A percentile compares a stretch with the other conserved stretches of the same genome.
Evolutionary conservation across 2,329 filamentous ascomycete genomes (phyloP).

Genomic region (Diplodia mutila): DNA sequence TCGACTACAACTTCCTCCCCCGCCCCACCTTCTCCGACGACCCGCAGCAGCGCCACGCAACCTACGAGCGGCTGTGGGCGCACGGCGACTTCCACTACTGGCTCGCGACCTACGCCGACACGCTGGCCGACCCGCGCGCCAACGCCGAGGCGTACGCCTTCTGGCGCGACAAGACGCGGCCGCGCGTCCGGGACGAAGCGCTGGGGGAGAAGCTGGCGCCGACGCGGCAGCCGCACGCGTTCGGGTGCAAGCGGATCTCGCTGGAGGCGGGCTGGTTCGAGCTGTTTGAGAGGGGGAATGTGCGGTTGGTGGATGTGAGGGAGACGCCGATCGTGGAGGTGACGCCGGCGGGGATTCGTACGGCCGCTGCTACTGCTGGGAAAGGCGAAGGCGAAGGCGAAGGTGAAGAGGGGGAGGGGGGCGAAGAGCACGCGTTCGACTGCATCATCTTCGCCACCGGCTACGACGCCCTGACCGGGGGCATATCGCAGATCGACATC

Average conservation of each 20-base stretch:
- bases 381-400: too few relatives aligned
- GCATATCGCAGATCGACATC: conserved; percentile 43
- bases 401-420: conserved; percentile 29
- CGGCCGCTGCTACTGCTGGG: conserved; percentile 30
- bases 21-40: conserved; percentile 29
- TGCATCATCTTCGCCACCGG: conserved; percentile 54
- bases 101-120: conserved; percentile 34
- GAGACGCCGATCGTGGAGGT: conserved; percentile 49
- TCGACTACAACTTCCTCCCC: conserved; percentile 32
- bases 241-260: conserved; percentile 31
- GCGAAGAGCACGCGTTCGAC: conserved; percentile 56
- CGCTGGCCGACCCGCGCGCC: conserved; percentile 31
- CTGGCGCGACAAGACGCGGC: conserved; percentile 33
- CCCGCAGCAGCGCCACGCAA: conserved; percentile 26
- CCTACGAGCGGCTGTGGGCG: conserved; percentile 27
- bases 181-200: conserved; percentile 30
- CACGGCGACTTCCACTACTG: conserved; percentile 37
- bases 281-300: conserved; percentile 47
- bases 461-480: conserved; percentile 47
- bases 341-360: conserved; percentile 53
- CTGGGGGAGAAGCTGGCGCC: conserved; percentile 31
- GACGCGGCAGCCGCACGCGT: conserved; percentile 31
- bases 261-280: conserved; percentile 40
- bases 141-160: conserved; percentile 35
- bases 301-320: conserved; percentile 50